Base-by-base conservation (phyloP, 169 alveolate genomes). In the Cryptosporidium viatorum region DNA sequence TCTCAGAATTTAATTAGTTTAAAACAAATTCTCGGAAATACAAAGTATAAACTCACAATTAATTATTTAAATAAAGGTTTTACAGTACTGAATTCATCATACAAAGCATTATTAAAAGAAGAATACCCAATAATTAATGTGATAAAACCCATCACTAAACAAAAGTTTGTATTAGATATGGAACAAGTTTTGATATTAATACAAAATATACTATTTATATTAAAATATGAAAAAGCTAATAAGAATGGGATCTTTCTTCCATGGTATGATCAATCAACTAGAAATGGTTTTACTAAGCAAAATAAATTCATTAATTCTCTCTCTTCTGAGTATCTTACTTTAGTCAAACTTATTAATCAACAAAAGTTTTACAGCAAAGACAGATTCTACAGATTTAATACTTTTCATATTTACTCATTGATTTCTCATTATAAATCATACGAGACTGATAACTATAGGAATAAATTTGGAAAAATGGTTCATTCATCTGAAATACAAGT, bases 381-480 rank as follows among this genome's bases (percentile, higher is more conserved):
- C 14, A 73, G 51, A 59, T 73, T 73, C 31, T 73, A 73, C 59
- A 73, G 86, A 55, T 31, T 73, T n/a, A 21, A 41, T 51, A 31
- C 35, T n/a, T 41, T 58, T 29, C 23, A 58, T 69, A 33, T 55
- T 18, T 73, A 73, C 52, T 73, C 86, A 9, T 29, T 73, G 21
- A 59, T 73, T 31, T 73, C 86, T 12, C 86, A 73, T 41, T 73
- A 37, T 58, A 73, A 73, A 41, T 73, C 86, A 37, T 73, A 23
- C n/a, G 70, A 73, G 6, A 59, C 14, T 26, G 37, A 33, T 35
- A 35, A 18, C 35, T 16, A 18, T 31, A 41, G 9, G 65, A 69
- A 29, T 12, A 65, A 33, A 65, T 65, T 35, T 65, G 50, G 43
- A 21, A 16, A 37, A 29, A 12, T 14, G 21, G 26, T 65, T 12